These are phyloP conservation scores for Oryza nivara DNA, from an alignment of 176 grass and related monocot genomes.

Conservation along the genomic window DNA sequence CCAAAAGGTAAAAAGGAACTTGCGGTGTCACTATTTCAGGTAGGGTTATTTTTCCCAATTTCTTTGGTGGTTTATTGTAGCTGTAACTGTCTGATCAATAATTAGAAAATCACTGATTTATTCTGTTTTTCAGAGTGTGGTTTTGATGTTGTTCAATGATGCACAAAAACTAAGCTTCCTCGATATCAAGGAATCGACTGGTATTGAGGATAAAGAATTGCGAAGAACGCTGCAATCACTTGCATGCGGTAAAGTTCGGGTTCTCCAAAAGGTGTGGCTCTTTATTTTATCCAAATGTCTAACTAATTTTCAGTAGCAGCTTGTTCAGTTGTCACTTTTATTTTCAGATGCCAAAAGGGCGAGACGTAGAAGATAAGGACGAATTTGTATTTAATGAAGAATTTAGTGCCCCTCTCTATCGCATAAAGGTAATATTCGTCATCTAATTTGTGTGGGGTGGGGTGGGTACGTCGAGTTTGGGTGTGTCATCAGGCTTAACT, in stretches of 20 bases:
- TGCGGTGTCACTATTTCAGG: slow-evolving; percentile 99
- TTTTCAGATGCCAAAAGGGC: slow-evolving; percentile 93
- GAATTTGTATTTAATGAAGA: slow-evolving; percentile 94
- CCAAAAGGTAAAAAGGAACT: slow-evolving; percentile 99
- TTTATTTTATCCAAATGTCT: neutral
- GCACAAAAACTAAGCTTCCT: slow-evolving; percentile 90
- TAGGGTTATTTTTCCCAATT: slow-evolving; percentile 34
- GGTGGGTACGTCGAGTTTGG: neutral
- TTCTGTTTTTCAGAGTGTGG: slow-evolving; percentile 72
- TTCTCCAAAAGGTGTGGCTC: slow-evolving; percentile 89
- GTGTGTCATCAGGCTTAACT: slow-evolving; percentile 33
- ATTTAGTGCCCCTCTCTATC: slow-evolving; percentile 91
- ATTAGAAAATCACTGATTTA: slow-evolving; percentile 8
- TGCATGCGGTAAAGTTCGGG: slow-evolving; percentile 96
- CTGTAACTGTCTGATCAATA: slow-evolving; percentile 17
- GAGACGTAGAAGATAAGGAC: slow-evolving; percentile 90
- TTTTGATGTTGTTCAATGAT: slow-evolving; percentile 97
- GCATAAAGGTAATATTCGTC: slow-evolving; percentile 79
- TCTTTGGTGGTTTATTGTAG: slow-evolving; percentile 26
- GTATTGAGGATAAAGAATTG: slow-evolving; percentile 99
- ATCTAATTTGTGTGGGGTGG: slow-evolving; percentile 3
- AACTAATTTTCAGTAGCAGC: slow-evolving; percentile 30
- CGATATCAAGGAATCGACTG: slow-evolving; percentile 90
- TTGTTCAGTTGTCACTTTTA: slow-evolving; percentile 39
- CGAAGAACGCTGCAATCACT: slow-evolving; percentile 97